These are phyloP conservation scores for Fusarium tjaetaba DNA, from an alignment of 2,329 filamentous ascomycete genomes.

Conservation along the genomic window DNA sequence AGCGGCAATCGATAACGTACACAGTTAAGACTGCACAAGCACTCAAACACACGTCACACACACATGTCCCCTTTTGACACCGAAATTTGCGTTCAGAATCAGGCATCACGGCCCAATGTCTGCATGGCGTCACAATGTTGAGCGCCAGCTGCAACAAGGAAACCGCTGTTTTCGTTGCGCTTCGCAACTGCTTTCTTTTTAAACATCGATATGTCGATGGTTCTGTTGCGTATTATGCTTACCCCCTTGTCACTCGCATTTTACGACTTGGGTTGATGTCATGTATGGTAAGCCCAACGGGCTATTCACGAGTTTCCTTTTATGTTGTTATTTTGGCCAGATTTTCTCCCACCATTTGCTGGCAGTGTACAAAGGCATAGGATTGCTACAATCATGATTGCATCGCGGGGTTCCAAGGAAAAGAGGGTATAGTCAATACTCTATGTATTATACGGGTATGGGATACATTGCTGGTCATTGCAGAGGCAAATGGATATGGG, in stretches of 20 bases:
- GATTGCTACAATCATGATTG: constrained; percentile 38
- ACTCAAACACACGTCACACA: neutral
- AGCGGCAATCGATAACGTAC: constrained; percentile 40
- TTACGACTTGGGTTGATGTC: constrained; percentile 21
- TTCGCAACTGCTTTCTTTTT: constrained; percentile 11
- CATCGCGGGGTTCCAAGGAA: constrained; percentile 33
- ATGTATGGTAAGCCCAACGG: constrained; percentile 28
- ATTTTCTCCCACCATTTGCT: constrained; percentile 18
- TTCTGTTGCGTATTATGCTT: constrained; percentile 25
- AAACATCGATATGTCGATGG: neutral
- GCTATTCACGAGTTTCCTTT: constrained; percentile 41
- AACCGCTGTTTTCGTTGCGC: neutral
- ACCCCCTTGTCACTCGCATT: constrained; percentile 5
- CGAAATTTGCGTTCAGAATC: constrained; percentile 7
- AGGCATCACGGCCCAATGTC: constrained; percentile 15
- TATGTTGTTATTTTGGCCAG: constrained; percentile 19
- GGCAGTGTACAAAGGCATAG: constrained; percentile 24
- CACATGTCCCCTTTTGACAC: neutral
- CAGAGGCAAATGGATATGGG: constrained; percentile 21
- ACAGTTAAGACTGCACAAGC: neutral
- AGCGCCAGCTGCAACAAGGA: neutral
- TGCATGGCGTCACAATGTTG: constrained; percentile 13
- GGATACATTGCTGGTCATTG: constrained; percentile 27
- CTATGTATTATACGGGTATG: constrained; percentile 28
- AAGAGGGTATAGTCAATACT: constrained; percentile 25